These are phyloP conservation scores for Yarrowia galli DNA, from an alignment of 1,139 yeast genomes.

Conservation along the genomic window DNA sequence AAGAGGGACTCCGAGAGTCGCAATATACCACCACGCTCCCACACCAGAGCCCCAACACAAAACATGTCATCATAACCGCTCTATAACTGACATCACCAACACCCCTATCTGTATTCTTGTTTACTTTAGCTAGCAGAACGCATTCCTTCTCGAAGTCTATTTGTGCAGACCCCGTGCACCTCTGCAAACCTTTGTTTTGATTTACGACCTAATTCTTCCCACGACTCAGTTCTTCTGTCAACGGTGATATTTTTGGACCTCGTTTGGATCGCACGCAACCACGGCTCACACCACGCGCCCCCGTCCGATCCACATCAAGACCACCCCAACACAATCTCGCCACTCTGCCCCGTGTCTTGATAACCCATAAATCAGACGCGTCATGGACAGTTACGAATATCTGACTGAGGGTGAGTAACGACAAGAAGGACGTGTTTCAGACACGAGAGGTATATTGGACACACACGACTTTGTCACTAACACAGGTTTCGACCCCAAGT, in stretches of 20 bases:
- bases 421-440: background rate
- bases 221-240: constrained; percentile 4
- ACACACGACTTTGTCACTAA: background rate
- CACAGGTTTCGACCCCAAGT: constrained; percentile 66
- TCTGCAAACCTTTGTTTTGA: constrained; percentile 36
- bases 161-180: constrained; percentile 34
- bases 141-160: constrained; percentile 18
- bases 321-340: background rate
- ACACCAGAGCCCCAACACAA: too few species aligned
- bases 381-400: constrained; percentile 43
- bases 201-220: constrained; percentile 35
- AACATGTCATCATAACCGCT: background rate
- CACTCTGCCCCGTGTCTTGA: background rate
- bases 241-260: background rate
- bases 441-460: background rate
- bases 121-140: background rate
- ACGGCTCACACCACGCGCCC: background rate
- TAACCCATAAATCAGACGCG: constrained; percentile 3
- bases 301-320: background rate
- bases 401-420: constrained; percentile 42
- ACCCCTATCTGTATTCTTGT: background rate
- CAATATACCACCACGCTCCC: too few species aligned
- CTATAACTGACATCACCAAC: background rate
- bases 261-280: constrained; percentile 23
- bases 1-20: too few species aligned